Percentiles rank a stretch among this genome's conserved stretches.
Evolutionary conservation across 129 eudicot species (phyloP).

Genomic region (Pseudognaphalium luteoalbum): DNA sequence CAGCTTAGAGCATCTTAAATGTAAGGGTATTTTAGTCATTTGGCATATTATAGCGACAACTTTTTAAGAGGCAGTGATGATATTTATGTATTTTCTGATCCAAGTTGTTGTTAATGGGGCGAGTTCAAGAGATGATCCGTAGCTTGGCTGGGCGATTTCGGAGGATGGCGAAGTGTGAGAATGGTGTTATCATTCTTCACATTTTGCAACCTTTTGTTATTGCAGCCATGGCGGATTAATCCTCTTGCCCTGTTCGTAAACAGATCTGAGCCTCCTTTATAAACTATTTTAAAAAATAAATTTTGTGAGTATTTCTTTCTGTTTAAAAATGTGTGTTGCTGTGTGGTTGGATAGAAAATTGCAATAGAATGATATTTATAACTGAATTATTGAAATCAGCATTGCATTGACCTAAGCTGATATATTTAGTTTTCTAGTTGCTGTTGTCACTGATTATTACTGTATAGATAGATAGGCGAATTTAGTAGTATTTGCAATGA

Average conservation of each 20-base stretch:
- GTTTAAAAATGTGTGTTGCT: no score
- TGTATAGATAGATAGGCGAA: no score
- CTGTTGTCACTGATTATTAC: no score
- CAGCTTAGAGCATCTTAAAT: neutral
- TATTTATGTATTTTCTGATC: neutral
- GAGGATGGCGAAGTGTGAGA: conserved; percentile 11
- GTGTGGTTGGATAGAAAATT: no score
- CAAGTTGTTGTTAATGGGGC: no score
- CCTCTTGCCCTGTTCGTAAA: conserved; percentile 20
- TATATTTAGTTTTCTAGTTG: no score
- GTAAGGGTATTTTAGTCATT: neutral
- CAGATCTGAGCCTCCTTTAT: conserved; percentile 40
- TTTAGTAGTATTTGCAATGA: no score
- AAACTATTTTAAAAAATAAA: no score
- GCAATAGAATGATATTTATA: neutral
- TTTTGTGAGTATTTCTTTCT: no score
- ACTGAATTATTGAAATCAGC: no score
- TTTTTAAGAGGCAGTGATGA: conserved; percentile 37
- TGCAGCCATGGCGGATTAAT: conserved; percentile 46
- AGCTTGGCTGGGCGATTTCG: conserved; percentile 46
- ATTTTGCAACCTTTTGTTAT: conserved; percentile 29
- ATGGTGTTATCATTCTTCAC: neutral
- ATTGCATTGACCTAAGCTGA: no score
- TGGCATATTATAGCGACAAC: no score
- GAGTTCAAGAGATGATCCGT: conserved; percentile 42